These are phyloP conservation scores for Raffaelea deltoideospora DNA, from an alignment of 2,329 filamentous ascomycete species.

Conservation along the genomic window DNA sequence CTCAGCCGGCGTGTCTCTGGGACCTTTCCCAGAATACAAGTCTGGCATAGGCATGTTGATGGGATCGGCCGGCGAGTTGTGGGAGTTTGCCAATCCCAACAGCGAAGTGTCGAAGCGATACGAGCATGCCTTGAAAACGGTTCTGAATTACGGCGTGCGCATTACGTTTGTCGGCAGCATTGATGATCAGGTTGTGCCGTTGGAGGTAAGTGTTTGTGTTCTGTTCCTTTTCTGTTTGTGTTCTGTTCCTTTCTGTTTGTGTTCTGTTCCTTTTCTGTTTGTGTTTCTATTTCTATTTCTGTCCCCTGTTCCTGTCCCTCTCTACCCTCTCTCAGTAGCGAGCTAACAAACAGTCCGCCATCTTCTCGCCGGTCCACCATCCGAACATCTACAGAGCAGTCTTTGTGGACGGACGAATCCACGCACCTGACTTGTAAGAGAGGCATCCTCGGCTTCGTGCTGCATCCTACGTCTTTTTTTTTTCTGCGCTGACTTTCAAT, in stretches of 20 bases:
- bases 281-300: slow-evolving; percentile 11
- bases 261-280: slow-evolving; percentile 9
- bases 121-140: slow-evolving; percentile 56
- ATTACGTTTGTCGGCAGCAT: slow-evolving; percentile 88
- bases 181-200: slow-evolving; percentile 86
- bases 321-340: too few species aligned
- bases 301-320: too few species aligned
- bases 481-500: too few species aligned
- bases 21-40: slow-evolving; percentile 84
- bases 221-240: not conserved
- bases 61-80: slow-evolving; percentile 83
- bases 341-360: slow-evolving; percentile 51
- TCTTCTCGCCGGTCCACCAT: slow-evolving; percentile 73
- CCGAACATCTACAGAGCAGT: slow-evolving; percentile 93
- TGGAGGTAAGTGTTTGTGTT: slow-evolving; percentile 47
- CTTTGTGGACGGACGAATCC: slow-evolving; percentile 84
- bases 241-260: not conserved
- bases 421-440: slow-evolving; percentile 72
- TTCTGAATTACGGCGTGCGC: slow-evolving; percentile 63
- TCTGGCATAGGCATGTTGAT: slow-evolving; percentile 74
- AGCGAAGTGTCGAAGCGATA: slow-evolving; percentile 76
- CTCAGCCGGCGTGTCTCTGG: slow-evolving; percentile 72
- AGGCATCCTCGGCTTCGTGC: not conserved
- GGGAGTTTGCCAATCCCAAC: slow-evolving; percentile 75
- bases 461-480: not conserved